Base-by-base conservation (phyloP, 2,329 filamentous ascomycete species). In the Aspergillus brasiliensis region DNA sequence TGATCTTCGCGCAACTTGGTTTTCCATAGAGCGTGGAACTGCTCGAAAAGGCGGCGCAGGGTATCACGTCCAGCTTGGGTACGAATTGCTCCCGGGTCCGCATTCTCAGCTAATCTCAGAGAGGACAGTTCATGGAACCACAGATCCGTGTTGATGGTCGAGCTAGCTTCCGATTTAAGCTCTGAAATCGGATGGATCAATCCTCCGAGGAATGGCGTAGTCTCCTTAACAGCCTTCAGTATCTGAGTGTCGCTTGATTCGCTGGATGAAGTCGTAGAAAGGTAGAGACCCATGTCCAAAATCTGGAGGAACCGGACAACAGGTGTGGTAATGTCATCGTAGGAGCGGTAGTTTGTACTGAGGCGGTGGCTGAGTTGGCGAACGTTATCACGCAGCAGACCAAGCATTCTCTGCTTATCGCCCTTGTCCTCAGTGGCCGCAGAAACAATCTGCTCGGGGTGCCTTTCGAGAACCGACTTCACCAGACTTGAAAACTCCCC, bases 271-370 rank as follows among this genome's bases (percentile, higher is more conserved):
- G 62, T 68, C 11, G 68, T 72, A 56, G 82, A 84, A 38, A 96
- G 76, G 0, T 86, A 88, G 31, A 96, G 76, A 2, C 92, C 93
- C 61, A 96, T 80, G 65, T 89, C 86, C 8, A 98, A 79, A 66
- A 91, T 91, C 59, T 90, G 87, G 46, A 98, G 80, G 64, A 97
- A 90, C 55, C 90, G 91, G 47, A 92, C 82, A 10, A 92, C 84
- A 3, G 92, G 93, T 47, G 85, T 82, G 0, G 90, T 91, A 67
- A 98, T 86, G 71, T 99, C 95, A 62, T 92, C 91, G 69, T 97
- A 98, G 13, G 87, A 87, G 40, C 87, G 84, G 71, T 92, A 96
- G 37, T 87, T 83, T 28, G 85, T 81, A 1, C 82, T 83, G 7
- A 99, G 82, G 47, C 93, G 86, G 56, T 83, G 80, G 52, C 90